phyloP scores from a whole-genome alignment of 1,284 basidiomycete species.

The Polyporus tsugae region DNA sequence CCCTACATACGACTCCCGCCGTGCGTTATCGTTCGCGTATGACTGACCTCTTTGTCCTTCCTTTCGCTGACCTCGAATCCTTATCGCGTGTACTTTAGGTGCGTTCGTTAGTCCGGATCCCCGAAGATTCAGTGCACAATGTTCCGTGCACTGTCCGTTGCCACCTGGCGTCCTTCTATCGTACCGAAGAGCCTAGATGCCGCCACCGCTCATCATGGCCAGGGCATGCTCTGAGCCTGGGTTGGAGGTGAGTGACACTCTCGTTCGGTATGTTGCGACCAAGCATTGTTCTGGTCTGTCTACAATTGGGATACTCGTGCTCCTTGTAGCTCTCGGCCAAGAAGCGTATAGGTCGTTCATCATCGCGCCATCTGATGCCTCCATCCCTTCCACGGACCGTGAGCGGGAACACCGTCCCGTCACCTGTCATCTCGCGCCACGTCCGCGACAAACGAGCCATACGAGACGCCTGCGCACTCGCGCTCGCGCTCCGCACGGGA shows the following conservation, averaged over 20 bases:
- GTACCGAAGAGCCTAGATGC: background rate
- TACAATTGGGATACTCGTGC: background rate
- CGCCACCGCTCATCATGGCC: background rate
- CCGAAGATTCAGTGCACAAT: background rate
- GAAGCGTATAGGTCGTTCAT: background rate
- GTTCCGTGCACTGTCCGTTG: background rate
- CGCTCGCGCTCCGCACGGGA: background rate
- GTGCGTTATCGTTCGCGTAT: background rate
- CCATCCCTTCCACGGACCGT: background rate
- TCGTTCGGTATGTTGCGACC: background rate
- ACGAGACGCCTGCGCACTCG: background rate
- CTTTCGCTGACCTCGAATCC: conserved; percentile 5
- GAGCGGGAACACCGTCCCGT: background rate
- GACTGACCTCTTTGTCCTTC: background rate
- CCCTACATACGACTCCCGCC: background rate
- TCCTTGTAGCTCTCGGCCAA: too few species aligned
- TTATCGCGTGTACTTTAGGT: conserved; percentile 1
- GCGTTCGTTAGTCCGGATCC: background rate
- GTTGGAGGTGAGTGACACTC: background rate
- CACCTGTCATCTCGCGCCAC: background rate
- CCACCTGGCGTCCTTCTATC: background rate
- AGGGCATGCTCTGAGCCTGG: background rate
- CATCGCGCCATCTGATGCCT: background rate
- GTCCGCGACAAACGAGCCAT: background rate
- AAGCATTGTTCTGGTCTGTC: background rate